Percentiles rank a stretch among this genome's conserved stretches.
Conservation (phyloP, 2,329 filamentous ascomycete species). For the Cordyceps fumosorosea region DNA sequence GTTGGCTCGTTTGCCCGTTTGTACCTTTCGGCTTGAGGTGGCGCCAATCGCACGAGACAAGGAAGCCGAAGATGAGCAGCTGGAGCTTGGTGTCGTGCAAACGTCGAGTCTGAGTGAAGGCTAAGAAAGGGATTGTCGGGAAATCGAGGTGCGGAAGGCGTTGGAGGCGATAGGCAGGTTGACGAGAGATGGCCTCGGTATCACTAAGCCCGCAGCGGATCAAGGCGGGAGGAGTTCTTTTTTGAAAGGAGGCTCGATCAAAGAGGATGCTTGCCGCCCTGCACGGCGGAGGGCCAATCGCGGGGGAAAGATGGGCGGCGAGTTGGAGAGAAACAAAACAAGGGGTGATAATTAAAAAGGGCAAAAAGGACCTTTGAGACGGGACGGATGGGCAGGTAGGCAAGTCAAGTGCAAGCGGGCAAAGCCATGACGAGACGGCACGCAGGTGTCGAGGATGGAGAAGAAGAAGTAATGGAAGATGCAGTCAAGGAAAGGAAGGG, state of each 20-base stretch:
- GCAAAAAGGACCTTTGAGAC: not conserved
- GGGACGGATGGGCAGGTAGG: not conserved
- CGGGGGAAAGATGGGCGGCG: not conserved
- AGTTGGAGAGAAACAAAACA: not conserved
- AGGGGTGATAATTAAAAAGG: not conserved
- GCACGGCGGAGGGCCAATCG: not conserved
- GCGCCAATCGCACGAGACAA: not conserved
- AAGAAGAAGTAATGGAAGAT: not conserved
- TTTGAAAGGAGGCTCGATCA: not conserved
- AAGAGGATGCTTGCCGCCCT: not conserved
- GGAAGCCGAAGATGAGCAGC: not conserved
- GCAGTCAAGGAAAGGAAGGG: not conserved
- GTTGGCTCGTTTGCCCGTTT: constrained; percentile 6
- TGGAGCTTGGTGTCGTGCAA: not conserved
- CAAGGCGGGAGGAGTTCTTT: not conserved
- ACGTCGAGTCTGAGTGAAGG: constrained; percentile 1
- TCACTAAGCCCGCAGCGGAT: not conserved
- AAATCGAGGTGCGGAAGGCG: not conserved
- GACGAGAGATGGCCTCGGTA: not conserved
- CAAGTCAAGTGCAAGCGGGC: constrained; percentile 1
- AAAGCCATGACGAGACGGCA: not conserved
- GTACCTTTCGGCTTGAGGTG: not conserved
- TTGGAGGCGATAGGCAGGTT: not conserved
- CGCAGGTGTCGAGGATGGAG: not conserved
- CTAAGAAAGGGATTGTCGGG: constrained; percentile 4